phyloP scores from a whole-genome alignment of 2,329 filamentous ascomycete species.

The Ophiostoma populinum region DNA sequence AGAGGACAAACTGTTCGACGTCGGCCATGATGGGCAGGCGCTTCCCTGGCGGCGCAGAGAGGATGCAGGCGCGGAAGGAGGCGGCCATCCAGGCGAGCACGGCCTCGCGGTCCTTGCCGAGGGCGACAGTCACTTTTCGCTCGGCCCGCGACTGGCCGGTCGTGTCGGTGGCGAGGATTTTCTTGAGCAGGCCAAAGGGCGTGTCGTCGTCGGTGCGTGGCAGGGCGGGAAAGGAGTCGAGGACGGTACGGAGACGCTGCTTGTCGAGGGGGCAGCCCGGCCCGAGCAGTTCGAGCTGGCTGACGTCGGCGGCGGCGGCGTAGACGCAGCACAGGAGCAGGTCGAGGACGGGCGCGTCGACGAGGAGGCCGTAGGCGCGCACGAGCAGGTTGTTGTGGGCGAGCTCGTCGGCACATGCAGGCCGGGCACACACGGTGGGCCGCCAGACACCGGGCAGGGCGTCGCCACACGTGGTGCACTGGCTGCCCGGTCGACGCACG shows the following conservation, averaged over 20 bases:
- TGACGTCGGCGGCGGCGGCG: constrained; percentile 8
- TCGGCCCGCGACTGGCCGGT: too few relatives aligned
- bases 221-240: constrained; percentile 13
- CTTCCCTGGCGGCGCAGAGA: constrained; percentile 11
- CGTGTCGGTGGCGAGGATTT: constrained; percentile 9
- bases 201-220: constrained; percentile 1
- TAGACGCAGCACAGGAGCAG: constrained; percentile 12
- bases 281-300: constrained; percentile 8
- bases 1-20: constrained; percentile 13
- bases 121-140: too few relatives aligned
- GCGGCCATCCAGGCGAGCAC: constrained; percentile 13
- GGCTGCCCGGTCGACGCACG: constrained; percentile 8
- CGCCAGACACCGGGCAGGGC: constrained; percentile 7
- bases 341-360: constrained; percentile 13
- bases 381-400: constrained; percentile 10
- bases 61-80: constrained; percentile 12
- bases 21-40: constrained; percentile 12
- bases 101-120: constrained; percentile 6
- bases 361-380: constrained; percentile 9
- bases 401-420: constrained; percentile 7
- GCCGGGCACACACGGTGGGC: constrained; percentile 11
- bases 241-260: constrained; percentile 4
- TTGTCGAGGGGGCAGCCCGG: constrained; percentile 10
- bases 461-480: constrained; percentile 11
- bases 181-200: constrained; percentile 9